These are phyloP conservation scores for Aciculoconidium aculeatum DNA, from an alignment of 805 yeast species.

Conservation along the genomic window DNA sequence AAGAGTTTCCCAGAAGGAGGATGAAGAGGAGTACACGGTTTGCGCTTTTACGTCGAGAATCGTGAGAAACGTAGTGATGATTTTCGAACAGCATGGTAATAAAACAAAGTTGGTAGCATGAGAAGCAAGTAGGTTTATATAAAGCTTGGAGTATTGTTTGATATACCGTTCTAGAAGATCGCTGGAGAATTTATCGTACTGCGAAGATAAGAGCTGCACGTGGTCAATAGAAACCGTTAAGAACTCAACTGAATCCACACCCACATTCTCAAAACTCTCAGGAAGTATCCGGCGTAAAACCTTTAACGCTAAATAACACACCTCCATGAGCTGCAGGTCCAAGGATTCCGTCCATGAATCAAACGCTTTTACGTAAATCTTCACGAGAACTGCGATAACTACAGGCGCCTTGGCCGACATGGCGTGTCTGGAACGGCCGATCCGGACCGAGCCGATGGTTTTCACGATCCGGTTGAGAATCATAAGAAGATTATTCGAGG, in stretches of 20 bases:
- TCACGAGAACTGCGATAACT: conserved; percentile 53
- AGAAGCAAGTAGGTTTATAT: conserved; percentile 48
- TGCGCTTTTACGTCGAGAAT: conserved; percentile 60
- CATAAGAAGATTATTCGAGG: conserved; percentile 56
- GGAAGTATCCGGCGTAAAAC: conserved; percentile 65
- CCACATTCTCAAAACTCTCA: conserved; percentile 57
- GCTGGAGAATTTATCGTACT: conserved; percentile 4
- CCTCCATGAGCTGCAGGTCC: conserved; percentile 56
- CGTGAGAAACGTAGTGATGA: conserved; percentile 55
- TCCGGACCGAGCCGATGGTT: conserved; percentile 64
- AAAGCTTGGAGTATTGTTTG: conserved; percentile 71
- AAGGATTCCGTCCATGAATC: conserved; percentile 53
- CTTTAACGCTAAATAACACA: conserved; percentile 75
- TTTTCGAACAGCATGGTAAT: conserved; percentile 55
- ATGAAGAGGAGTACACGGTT: conserved; percentile 52
- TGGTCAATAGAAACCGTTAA: conserved; percentile 52
- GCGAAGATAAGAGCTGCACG: conserved; percentile 45
- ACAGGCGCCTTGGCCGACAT: conserved; percentile 67
- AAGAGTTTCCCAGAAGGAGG: conserved; percentile 66
- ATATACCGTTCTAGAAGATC: conserved; percentile 63
- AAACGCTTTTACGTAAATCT: conserved; percentile 54
- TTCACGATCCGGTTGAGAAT: conserved; percentile 77
- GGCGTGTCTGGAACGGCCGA: conserved; percentile 77
- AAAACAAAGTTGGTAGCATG: conserved; percentile 70
- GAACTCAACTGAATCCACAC: conserved; percentile 61